phyloP scores from a whole-genome alignment of 805 yeast species.

The Sugiyamaella floridensis region DNA sequence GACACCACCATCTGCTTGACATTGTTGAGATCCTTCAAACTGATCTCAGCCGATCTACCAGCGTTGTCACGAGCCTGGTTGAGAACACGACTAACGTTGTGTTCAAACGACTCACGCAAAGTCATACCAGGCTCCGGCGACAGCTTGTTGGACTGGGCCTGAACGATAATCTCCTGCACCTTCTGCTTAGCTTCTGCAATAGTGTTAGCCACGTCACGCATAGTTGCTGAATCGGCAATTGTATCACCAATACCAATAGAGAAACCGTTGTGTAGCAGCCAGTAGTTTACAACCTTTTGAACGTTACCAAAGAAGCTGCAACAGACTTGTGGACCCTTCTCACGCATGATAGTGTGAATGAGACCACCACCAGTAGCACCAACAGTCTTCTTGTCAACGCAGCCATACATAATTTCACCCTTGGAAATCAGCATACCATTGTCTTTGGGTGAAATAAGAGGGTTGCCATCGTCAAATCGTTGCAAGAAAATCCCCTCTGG shows the following conservation, averaged over 20 bases:
- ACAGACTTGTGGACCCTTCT: constrained; percentile 88
- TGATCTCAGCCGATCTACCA: constrained; percentile 97
- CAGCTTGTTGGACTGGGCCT: constrained; percentile 81
- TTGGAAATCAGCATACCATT: constrained; percentile 92
- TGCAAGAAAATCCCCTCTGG: constrained; percentile 95
- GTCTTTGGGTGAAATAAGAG: constrained; percentile 79
- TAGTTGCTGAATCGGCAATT: constrained; percentile 94
- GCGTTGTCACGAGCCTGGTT: constrained; percentile 99
- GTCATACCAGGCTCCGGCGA: constrained; percentile 99
- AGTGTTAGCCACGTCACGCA: constrained; percentile 88
- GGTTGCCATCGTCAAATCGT: constrained; percentile 84
- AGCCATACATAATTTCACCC: constrained; percentile 97
- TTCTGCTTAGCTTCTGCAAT: constrained; percentile 88
- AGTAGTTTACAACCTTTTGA: constrained; percentile 91
- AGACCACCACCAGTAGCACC: constrained; percentile 99
- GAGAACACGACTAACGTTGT: constrained; percentile 87
- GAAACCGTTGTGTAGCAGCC: constrained; percentile 95
- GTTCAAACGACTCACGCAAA: constrained; percentile 95
- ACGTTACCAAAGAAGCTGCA: constrained; percentile 85
- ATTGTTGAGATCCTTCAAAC: constrained; percentile 86
- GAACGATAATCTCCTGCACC: constrained; percentile 87
- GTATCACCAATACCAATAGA: constrained; percentile 99
- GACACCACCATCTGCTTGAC: constrained; percentile 99
- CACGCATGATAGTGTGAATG: constrained; percentile 95
- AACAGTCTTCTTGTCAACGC: constrained; percentile 94